phyloP scores from a whole-genome alignment of 805 yeast species.

The Cephaloascus albidus region DNA sequence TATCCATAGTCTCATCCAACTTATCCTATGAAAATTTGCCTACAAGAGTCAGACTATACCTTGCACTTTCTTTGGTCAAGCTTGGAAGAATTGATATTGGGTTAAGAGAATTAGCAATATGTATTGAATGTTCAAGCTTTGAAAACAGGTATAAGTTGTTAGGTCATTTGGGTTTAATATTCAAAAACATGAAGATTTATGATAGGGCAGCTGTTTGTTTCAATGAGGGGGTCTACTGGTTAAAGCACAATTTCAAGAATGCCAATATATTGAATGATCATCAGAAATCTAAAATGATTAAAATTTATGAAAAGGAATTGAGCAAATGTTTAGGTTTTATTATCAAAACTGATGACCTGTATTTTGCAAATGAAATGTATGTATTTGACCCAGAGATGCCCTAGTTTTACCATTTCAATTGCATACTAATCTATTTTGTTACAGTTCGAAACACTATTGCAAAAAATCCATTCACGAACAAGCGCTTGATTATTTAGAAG shows the following conservation, averaged over 20 bases:
- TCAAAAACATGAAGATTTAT: conserved; percentile 7
- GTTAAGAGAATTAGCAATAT: conserved; percentile 14
- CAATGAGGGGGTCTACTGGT: conserved; percentile 6
- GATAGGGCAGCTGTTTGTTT: conserved; percentile 6
- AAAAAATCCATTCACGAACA: conserved; percentile 11
- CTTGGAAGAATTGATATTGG: conserved; percentile 15
- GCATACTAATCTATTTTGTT: conserved; percentile 1
- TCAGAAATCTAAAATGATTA: background rate
- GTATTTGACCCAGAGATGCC: no score
- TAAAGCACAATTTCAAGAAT: background rate
- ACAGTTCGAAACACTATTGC: background rate
- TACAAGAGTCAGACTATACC: conserved; percentile 7
- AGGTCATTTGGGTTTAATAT: conserved; percentile 8
- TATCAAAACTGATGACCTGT: background rate
- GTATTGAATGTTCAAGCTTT: conserved; percentile 11
- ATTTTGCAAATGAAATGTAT: no score
- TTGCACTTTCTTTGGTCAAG: conserved; percentile 11
- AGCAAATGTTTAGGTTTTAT: conserved; percentile 2
- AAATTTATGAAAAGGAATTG: conserved; percentile 1
- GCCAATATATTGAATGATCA: background rate
- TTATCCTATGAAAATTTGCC: conserved; percentile 1
- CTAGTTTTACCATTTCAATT: no score
- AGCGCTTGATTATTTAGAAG: conserved; percentile 8
- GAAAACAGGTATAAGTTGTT: conserved; percentile 8
- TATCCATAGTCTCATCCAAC: conserved; percentile 7